Base-by-base conservation (phyloP, 805 yeast genomes). In the Metschnikowia drakensbergensis region DNA sequence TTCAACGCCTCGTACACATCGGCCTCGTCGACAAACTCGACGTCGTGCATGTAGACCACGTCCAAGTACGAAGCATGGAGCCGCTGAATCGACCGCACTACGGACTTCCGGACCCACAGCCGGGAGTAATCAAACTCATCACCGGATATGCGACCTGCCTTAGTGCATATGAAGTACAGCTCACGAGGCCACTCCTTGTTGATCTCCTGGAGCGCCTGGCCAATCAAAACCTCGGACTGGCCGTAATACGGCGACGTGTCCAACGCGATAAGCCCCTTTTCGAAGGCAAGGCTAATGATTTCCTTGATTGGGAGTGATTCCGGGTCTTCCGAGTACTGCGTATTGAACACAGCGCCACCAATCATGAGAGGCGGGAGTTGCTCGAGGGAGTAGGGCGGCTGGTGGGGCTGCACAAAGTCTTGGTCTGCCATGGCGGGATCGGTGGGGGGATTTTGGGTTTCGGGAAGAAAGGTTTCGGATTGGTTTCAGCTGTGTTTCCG, bases 201-300 rank as follows among this genome's bases (percentile, higher is more conserved):
- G 31, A 66, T 43, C 17, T 57, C 35, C 28, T 33, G 33, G 54
- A 91, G 67, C 0, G 90, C 92, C 11, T 73, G 52, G 1, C 98
- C 97, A 5, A 88, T 62, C 10, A 91, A 54, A 17, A 67, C 73
- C 60, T 91, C 98, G 4, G 96, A 86, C 0, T 88, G 88, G 0
- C 97, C 97, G 62, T 91, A 91, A 67, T 88, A 90, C 3, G 97
- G 97, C 0, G 97, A 87, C 0, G 97, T 89, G 61, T 91, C 97
- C 33, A 91, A 72, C 1, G 96, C 94, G 40, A 75, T 77, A 51
- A 88, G 70, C 0, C 97, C 97, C 26, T 72, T 61, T 22, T 71
- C 66, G 58, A 91, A 83, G 0, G 91, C 94, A 10, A 64, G 58
- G 42, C 69, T 61, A 22, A 91, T 55, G 43, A 91, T 77, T 0